These are phyloP conservation scores for Phytopythium montanum DNA, from an alignment of 352 stramenopile species.

Conservation along the genomic window DNA sequence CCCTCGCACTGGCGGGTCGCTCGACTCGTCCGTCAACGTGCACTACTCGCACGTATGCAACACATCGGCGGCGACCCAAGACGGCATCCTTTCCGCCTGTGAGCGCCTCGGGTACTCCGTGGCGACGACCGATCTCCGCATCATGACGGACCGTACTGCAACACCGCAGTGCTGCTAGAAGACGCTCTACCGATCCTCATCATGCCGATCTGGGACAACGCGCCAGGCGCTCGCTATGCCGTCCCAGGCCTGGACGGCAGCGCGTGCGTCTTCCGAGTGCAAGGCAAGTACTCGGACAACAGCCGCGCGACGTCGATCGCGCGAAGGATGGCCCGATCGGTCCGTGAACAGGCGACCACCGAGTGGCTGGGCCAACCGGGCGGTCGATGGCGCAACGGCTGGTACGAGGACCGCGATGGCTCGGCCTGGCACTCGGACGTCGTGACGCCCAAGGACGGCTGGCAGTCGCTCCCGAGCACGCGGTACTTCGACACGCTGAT, in stretches of 20 bases:
- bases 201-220: constrained; percentile 4
- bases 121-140: neutral
- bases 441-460: constrained; percentile 13
- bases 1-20: neutral
- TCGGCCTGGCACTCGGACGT: constrained; percentile 18
- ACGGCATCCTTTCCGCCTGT: neutral
- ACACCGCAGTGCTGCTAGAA: neutral
- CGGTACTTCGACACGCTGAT: constrained; percentile 12
- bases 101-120: neutral
- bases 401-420: constrained; percentile 27
- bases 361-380: constrained; percentile 15
- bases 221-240: constrained; percentile 1
- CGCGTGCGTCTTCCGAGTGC: neutral
- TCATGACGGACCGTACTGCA: neutral
- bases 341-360: constrained; percentile 25
- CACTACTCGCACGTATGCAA: neutral
- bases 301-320: constrained; percentile 9
- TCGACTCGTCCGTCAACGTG: neutral
- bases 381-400: constrained; percentile 19
- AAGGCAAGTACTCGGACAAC: neutral
- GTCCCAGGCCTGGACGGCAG: neutral
- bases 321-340: constrained; percentile 12
- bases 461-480: constrained; percentile 8
- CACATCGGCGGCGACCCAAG: neutral
- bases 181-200: constrained; percentile 4